These are phyloP conservation scores for Somion occarium DNA, from an alignment of 1,284 basidiomycete species.

Conservation along the genomic window DNA sequence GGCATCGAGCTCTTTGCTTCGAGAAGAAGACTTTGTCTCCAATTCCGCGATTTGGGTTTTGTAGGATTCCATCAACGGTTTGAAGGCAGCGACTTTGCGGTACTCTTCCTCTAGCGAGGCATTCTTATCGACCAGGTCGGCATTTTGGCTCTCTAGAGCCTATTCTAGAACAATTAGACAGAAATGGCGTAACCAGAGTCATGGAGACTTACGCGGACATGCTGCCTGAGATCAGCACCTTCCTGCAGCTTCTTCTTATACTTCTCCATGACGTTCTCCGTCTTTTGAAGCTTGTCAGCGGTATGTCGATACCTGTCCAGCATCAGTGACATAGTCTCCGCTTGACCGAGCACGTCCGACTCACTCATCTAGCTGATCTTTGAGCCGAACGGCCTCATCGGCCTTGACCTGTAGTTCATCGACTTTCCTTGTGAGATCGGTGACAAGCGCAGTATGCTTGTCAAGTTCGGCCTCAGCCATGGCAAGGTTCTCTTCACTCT, in stretches of 20 bases:
- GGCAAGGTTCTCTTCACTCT: conserved; percentile 84
- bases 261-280: conserved; percentile 97
- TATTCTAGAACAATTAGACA: conserved; percentile 26
- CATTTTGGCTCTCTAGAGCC: conserved; percentile 90
- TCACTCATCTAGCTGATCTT: conserved; percentile 93
- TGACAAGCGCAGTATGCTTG: conserved; percentile 62
- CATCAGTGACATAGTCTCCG: conserved; percentile 4
- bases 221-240: conserved; percentile 80
- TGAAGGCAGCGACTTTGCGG: conserved; percentile 81
- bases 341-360: conserved; percentile 24
- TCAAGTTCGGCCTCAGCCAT: conserved; percentile 77
- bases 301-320: conserved; percentile 74
- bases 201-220: conserved; percentile 62
- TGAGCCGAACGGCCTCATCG: conserved; percentile 73
- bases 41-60: conserved; percentile 83
- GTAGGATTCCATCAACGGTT: conserved; percentile 90
- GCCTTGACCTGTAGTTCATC: conserved; percentile 82
- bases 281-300: conserved; percentile 87
- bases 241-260: conserved; percentile 99
- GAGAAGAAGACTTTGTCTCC: conserved; percentile 64
- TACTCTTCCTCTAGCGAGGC: conserved; percentile 89
- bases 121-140: conserved; percentile 87
- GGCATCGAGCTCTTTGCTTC: conserved; percentile 67
- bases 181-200: neutral
- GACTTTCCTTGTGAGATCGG: conserved; percentile 72